A percentile compares a stretch with the other conserved stretches of the same genome.
Evolutionary conservation across 208 protist genomes (phyloP).

Genomic region (Naegleria gruberi): DNA sequence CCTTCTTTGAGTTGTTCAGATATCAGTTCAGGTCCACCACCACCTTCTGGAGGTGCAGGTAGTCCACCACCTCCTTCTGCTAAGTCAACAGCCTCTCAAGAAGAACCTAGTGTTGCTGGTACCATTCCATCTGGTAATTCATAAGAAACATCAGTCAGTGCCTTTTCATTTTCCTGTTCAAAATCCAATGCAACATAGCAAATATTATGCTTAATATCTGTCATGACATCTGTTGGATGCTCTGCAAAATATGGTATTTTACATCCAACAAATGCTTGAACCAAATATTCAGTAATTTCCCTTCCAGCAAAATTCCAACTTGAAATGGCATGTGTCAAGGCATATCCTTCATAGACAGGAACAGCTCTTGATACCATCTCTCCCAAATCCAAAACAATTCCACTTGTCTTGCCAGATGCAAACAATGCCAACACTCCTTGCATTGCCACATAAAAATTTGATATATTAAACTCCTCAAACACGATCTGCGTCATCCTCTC

Average conservation of each 20-base stretch:
- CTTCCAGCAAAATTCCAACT: conserved; percentile 44
- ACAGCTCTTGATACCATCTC: not conserved
- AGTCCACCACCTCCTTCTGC: no score
- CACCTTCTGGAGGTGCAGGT: no score
- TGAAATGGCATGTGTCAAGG: conserved; percentile 50
- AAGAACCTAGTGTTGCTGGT: no score
- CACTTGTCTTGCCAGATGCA: conserved; percentile 34
- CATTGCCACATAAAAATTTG: not conserved
- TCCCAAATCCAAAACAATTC: not conserved
- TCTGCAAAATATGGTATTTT: conserved; percentile 65
- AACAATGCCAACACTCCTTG: conserved; percentile 18
- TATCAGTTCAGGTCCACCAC: no score
- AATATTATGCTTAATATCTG: no score
- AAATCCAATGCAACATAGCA: no score
- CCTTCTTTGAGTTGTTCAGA: no score
- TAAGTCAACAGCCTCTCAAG: no score
- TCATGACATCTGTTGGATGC: conserved; percentile 37
- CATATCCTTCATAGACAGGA: conserved; percentile 61
- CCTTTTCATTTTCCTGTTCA: no score
- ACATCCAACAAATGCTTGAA: conserved; percentile 53
- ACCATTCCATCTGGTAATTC: conserved; percentile 34
- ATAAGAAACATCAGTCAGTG: not conserved
- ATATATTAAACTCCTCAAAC: not conserved
- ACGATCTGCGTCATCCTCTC: conserved; percentile 21
- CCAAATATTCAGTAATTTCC: conserved; percentile 51